Conservation (phyloP, 2,329 filamentous ascomycete species). For the Claviceps humidiphila region DNA sequence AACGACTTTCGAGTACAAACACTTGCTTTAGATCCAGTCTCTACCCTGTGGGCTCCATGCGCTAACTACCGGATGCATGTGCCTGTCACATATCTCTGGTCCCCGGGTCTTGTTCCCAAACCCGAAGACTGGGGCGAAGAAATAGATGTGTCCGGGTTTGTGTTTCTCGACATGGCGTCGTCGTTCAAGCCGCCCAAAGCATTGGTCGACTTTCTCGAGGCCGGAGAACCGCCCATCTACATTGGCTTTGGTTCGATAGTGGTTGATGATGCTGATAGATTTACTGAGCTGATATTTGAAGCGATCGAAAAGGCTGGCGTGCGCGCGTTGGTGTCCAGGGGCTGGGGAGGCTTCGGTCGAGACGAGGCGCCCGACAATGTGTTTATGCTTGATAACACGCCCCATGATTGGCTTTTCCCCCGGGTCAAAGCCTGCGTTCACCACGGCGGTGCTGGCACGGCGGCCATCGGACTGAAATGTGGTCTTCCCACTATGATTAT, state of each 20-base stretch:
- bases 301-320: constrained; percentile 53
- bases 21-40: constrained; percentile 58
- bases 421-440: constrained; percentile 54
- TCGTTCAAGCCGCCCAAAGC: constrained; percentile 44
- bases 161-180: constrained; percentile 58
- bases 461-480: constrained; percentile 59
- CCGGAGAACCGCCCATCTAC: constrained; percentile 50
- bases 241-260: constrained; percentile 69
- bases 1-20: constrained; percentile 61
- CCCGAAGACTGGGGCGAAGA: constrained; percentile 55
- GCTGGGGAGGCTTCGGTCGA: constrained; percentile 59
- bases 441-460: constrained; percentile 68
- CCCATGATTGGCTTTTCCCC: constrained; percentile 67
- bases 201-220: constrained; percentile 41
- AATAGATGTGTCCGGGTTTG: constrained; percentile 65
- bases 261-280: constrained; percentile 54
- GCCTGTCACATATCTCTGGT: constrained; percentile 64
- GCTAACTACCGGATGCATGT: constrained; percentile 60
- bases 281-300: constrained; percentile 59
- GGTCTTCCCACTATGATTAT: constrained; percentile 63
- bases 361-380: constrained; percentile 46
- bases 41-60: constrained; percentile 64
- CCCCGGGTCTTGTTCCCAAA: constrained; percentile 51
- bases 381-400: constrained; percentile 60
- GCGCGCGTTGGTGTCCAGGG: constrained; percentile 59